Evolutionary conservation across 345 rosid species (phyloP).

Genomic region (Camelina hispida): DNA sequence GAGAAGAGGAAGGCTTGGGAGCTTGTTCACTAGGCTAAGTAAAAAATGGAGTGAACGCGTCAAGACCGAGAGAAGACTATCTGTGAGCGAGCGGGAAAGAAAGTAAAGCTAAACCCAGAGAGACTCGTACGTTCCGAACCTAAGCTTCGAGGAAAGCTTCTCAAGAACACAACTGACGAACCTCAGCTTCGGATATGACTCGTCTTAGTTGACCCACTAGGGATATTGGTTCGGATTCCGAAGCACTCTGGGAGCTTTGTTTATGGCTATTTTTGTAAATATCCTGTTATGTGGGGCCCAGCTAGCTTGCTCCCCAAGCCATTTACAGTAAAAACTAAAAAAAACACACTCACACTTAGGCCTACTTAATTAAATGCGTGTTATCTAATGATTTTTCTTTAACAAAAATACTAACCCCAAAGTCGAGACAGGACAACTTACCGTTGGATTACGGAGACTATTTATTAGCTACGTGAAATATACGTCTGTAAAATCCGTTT

Average conservation of each 20-base stretch:
- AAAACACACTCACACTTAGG: not conserved
- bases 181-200: conserved; percentile 39
- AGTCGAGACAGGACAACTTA: not conserved
- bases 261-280: conserved; percentile 45
- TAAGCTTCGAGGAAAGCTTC: conserved; percentile 46
- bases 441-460: not conserved
- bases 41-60: conserved; percentile 41
- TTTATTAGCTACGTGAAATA: too few relatives aligned
- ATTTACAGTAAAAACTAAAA: not conserved
- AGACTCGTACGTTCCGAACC: conserved; percentile 42
- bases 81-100: conserved; percentile 48
- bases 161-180: conserved; percentile 18
- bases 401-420: not conserved
- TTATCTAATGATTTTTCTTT: conserved; percentile 6
- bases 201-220: conserved; percentile 44
- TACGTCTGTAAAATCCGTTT: not conserved
- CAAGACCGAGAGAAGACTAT: conserved; percentile 25
- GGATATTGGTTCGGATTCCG: conserved; percentile 41
- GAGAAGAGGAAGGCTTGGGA: not conserved
- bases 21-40: conserved; percentile 46
- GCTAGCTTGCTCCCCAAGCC: conserved; percentile 62
- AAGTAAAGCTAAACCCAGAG: conserved; percentile 28
- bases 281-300: conserved; percentile 27
- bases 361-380: not conserved
- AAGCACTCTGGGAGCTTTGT: conserved; percentile 38